Evolutionary conservation across 768 basidiomycete species (phyloP), one percentile per base, ranked within the genome.

Genomic region (Suillus paluster): DNA sequence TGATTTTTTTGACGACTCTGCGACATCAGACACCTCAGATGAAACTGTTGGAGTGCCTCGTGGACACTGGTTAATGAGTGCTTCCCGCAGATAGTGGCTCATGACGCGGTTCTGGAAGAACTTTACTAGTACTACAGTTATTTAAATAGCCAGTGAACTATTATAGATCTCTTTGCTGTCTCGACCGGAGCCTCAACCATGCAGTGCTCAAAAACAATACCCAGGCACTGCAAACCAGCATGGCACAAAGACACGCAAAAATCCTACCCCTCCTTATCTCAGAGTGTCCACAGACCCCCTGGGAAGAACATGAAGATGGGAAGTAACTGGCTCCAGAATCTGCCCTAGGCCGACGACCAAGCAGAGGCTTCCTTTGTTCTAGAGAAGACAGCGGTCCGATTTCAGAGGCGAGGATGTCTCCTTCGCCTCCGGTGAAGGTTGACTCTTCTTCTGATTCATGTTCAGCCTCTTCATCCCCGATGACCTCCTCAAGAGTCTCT

Each of bases 121-220:
- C 46, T 8, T 21, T 34, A 44, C 3, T n/a, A 11, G 21, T 49
- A 21, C 25, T 45, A 61, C 15, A 38, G 23, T 14, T 60, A 17
- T 42, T 30, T 59, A 58, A 46, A 23, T 34, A 61, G 45, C 4
- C 15, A 46, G 17, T 46, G 11, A 3, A 54, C 23, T 50, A 2
- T 25, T 27, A 56, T 34, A 36, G 19, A 3, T 61, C 65, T 49
- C 77, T 73, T 41, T 78, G 74, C 57, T 76, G 73, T 65, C 73
- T 80, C 50, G 78, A 80, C 38, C 86, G 80, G 61, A 90, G 73
- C 65, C 82, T 83, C 58, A 81, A 69, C 81, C 81, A 87, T 0
- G 87, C 89, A 19, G 86, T 88, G 11, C 68, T 78, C 67, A 91
- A 75, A 73, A 91, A 91, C 63, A 90, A 71, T 39, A 82, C 67